Evolutionary conservation across 192 early-diverging fungal genomes (phyloP).

Genomic region (Coemansia umbellata): DNA sequence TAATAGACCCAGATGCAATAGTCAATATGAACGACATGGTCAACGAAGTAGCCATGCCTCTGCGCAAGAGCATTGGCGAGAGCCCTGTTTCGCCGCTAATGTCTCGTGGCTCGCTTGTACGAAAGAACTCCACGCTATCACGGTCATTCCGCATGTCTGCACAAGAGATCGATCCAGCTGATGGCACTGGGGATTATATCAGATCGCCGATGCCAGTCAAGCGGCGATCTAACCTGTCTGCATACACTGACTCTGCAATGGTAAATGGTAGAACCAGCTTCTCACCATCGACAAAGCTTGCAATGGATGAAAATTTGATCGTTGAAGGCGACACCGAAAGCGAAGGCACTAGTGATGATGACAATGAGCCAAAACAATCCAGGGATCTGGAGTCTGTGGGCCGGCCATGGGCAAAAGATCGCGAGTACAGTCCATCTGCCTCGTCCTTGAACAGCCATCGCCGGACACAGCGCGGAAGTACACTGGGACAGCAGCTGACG

Average conservation of each 20-base stretch:
- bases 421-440: constrained; percentile 29
- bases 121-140: constrained; percentile 40
- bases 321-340: constrained; percentile 4
- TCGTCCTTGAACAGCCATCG: constrained; percentile 19
- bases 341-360: background rate
- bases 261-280: background rate
- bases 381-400: constrained; percentile 3
- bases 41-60: constrained; percentile 13
- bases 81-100: constrained; percentile 23
- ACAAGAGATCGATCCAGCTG: constrained; percentile 1
- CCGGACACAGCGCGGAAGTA: constrained; percentile 36
- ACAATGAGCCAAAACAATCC: background rate
- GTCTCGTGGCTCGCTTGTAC: background rate
- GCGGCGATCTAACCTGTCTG: constrained; percentile 17
- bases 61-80: constrained; percentile 26
- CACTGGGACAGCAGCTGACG: constrained; percentile 48
- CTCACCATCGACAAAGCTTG: background rate
- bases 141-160: constrained; percentile 14
- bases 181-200: background rate
- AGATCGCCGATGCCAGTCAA: constrained; percentile 3
- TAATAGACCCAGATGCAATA: constrained; percentile 33
- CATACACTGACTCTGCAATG: background rate
- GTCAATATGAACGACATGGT: constrained; percentile 32
- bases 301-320: background rate
- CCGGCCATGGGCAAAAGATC: constrained; percentile 30